Base-by-base conservation (phyloP, 495 filamentous ascomycete species). In the Margaritispora aquatica region DNA sequence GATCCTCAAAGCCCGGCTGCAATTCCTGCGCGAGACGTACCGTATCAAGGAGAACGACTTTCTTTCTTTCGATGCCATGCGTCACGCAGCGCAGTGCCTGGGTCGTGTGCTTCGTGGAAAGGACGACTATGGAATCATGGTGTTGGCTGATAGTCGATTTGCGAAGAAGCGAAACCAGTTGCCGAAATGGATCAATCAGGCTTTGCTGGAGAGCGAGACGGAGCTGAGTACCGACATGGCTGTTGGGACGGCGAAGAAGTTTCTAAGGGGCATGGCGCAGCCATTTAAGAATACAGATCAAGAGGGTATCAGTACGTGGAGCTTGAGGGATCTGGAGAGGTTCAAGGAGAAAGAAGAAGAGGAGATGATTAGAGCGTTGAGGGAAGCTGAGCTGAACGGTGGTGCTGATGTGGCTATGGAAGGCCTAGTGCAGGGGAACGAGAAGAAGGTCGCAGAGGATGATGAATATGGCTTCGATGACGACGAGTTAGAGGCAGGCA, bases 111-210 rank as follows among this genome's bases (percentile, higher is more conserved):
- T 99, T 24, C 82, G 95, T 60, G 95, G 94, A 31, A 98, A 98
- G 71, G 94, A 97, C 69, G 94, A 99, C 70, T 99, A 99, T 73
- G 95, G 95, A 2, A 87, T 97, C 71, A 99, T 99, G 94, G 92
- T 99, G 13, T 74, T 99, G 19, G 95, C 95, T 17, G 95, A 99
- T 71, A 81, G 88, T 11, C 82, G 95, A 7, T 99, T 97, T 74
- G 82, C 87, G 69, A 88, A 89, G 75, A 97, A 97, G 73, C 81
- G 93, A 26, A 77, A 67, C 13, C 95, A 99, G 73, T 78, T 99
- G 51, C 95, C 95, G 1, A 96, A 96, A 69, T 99, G 95, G 95
- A 99, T 99, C 70, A 88, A 87, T 64, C 88, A 94, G 67, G 91
- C 88, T 0, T 75, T 99, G 67, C 69, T 88, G 20, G 92, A 96